Evolutionary conservation across 257 asterid species (phyloP).

Genomic region (Dorcoceras hygrometricum): DNA sequence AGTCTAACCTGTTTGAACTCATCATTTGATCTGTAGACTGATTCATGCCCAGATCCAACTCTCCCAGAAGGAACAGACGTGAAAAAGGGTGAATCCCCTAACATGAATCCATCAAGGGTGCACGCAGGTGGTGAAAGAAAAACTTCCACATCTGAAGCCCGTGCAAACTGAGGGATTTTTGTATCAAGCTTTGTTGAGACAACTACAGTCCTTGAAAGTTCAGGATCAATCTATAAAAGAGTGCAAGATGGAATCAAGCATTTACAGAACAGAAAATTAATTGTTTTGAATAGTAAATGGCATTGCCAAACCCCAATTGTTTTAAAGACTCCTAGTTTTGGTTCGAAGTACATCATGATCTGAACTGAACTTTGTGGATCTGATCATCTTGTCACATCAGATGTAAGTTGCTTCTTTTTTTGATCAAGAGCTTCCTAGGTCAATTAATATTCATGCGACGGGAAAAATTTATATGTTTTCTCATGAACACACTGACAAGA

Average conservation of each 20-base stretch:
- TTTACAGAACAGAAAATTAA: not conserved
- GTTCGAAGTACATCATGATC: constrained; percentile 6
- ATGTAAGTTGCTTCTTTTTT: too few relatives aligned
- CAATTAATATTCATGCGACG: not conserved
- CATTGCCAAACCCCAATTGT: not conserved
- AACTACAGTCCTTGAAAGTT: constrained; percentile 88
- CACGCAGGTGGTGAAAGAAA: constrained; percentile 92
- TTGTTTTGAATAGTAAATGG: constrained; percentile 13
- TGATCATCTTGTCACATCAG: not conserved
- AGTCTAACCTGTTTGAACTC: constrained; percentile 84
- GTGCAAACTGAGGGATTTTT: constrained; percentile 93
- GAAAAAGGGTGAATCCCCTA: constrained; percentile 96
- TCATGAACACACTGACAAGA: not conserved
- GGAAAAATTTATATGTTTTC: too few relatives aligned
- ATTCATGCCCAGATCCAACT: constrained; percentile 83
- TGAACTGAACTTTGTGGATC: not conserved
- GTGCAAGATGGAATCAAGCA: constrained; percentile 20
- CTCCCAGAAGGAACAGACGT: constrained; percentile 98
- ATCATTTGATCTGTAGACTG: constrained; percentile 89
- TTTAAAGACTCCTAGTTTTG: constrained; percentile 1
- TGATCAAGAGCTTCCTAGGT: too few relatives aligned
- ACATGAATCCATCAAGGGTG: constrained; percentile 91
- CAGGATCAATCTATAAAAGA: constrained; percentile 79
- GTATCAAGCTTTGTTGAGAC: constrained; percentile 98
- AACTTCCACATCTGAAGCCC: constrained; percentile 96